Evolutionary conservation across 2,329 filamentous ascomycete genomes (phyloP).

Genomic region (Tolypocladium ovalisporum): DNA sequence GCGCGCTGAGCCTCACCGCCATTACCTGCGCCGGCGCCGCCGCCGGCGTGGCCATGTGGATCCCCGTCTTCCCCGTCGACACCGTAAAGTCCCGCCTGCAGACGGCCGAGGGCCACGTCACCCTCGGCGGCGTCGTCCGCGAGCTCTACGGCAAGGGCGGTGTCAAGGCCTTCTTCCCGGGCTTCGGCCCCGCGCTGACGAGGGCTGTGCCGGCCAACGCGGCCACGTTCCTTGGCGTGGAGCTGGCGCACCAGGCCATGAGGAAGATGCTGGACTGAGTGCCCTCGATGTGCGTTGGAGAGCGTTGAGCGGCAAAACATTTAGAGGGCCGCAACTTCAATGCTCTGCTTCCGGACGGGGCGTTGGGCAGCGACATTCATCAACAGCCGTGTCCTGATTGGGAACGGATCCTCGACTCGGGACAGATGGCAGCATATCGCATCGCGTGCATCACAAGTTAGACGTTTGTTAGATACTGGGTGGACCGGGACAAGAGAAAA

Average conservation of each 20-base stretch:
- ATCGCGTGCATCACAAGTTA: not conserved
- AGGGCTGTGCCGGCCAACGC: slow-evolving; percentile 94
- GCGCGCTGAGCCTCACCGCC: slow-evolving; percentile 70
- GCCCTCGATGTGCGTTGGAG: not conserved
- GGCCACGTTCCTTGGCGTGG: slow-evolving; percentile 82
- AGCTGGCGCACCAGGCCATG: slow-evolving; percentile 76
- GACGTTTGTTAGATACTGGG: not conserved
- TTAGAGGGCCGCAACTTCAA: not conserved
- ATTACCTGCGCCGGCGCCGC: slow-evolving; percentile 80
- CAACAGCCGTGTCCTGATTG: not conserved
- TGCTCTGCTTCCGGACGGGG: not conserved
- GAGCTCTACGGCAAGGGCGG: slow-evolving; percentile 79
- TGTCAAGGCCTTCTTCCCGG: slow-evolving; percentile 89
- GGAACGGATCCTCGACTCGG: not conserved
- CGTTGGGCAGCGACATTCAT: not conserved
- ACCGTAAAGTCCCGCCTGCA: slow-evolving; percentile 93
- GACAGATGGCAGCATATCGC: not conserved
- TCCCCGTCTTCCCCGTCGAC: slow-evolving; percentile 94
- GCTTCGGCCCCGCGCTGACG: slow-evolving; percentile 83
- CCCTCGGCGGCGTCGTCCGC: slow-evolving; percentile 66
- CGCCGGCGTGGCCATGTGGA: slow-evolving; percentile 97
- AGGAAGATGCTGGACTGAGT: slow-evolving; percentile 53
- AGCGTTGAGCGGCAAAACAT: not conserved
- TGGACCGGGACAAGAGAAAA: not conserved
- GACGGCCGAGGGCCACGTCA: slow-evolving; percentile 77